Base-by-base conservation (phyloP, 495 filamentous ascomycete species). In the Chaetomium fimeti region DNA sequence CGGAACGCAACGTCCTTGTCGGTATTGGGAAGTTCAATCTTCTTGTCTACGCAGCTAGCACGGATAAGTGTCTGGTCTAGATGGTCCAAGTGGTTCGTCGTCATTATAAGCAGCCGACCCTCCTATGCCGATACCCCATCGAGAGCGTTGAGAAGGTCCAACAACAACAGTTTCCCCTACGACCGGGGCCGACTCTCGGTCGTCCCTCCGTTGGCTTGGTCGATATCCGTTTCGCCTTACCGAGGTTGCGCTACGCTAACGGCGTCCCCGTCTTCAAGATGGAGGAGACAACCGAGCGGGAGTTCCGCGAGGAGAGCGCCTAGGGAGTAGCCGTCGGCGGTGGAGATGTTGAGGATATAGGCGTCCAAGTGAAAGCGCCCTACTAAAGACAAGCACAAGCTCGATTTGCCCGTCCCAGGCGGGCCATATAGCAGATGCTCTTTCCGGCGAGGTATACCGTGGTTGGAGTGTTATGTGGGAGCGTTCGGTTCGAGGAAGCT, bases 21-120 rank as follows among this genome's bases (percentile, higher is more conserved):
- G 7, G 83, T 81, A 28, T 77, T 69, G n/a, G 77, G 77, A 68
- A 90, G 89, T n/a, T 80, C 70, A 40, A 90, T 77, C 40, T 80
- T 82, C 81, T 88, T 82, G 64, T 91, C 88, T 7, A 90, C 83
- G 18, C 88, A 80, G 0, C 89, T 88, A 42, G 87, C 86, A 0
- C 89, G 83, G 45, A 89, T 83, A 0, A 91, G 77, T 0, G 88
- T 88, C n/a, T 80, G 71, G 58, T 91, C 88, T 0, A 91, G 78
- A 61, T 85, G 83, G 20, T 90, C 87, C 0, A 82, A 70, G 63
- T 89, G 84, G 63, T 91, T 91, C 22, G 88, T 90, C 1, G 88
- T 91, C 87, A 91, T 91, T 47, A 91, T 86, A 3, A 91, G 79
- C 25, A 90, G 82, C 3, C 87, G 81, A n/a, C 88, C 89, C 71